Conservation (phyloP, 768 basidiomycete species). For the Krasilnikovozyma curviuscula region DNA sequence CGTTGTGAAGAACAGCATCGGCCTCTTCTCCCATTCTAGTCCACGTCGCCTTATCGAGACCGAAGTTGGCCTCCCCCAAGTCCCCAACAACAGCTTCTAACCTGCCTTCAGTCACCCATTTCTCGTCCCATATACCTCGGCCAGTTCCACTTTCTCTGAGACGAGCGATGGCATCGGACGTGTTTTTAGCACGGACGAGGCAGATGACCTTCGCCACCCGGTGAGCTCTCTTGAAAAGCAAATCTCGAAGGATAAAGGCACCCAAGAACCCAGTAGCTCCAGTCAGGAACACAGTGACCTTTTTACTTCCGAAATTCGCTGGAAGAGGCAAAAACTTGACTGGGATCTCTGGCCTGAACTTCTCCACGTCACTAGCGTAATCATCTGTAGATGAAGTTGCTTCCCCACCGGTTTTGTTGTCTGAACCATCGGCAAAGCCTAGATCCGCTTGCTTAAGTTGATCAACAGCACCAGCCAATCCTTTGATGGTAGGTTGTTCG, state of each 20-base stretch:
- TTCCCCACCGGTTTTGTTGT: conserved; percentile 10
- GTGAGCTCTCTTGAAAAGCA: conserved; percentile 38
- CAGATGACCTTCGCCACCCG: conserved; percentile 73
- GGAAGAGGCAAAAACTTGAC: conserved; percentile 44
- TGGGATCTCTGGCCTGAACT: conserved; percentile 40
- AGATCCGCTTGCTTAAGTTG: conserved; percentile 56
- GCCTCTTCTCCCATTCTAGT: conserved; percentile 44
- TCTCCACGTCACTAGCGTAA: conserved; percentile 61
- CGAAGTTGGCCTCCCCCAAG: conserved; percentile 53
- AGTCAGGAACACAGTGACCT: conserved; percentile 73
- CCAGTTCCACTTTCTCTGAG: conserved; percentile 53
- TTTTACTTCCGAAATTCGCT: conserved; percentile 35
- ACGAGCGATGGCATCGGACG: conserved; percentile 45
- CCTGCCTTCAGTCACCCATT: conserved; percentile 48
- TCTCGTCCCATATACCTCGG: conserved; percentile 71
- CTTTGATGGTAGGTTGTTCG: conserved; percentile 64
- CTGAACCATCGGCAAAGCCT: conserved; percentile 35
- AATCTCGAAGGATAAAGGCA: conserved; percentile 67
- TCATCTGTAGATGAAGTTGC: conserved; percentile 28
- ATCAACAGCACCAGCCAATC: conserved; percentile 59
- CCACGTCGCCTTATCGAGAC: conserved; percentile 49
- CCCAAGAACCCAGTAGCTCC: conserved; percentile 95
- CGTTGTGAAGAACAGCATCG: conserved; percentile 80
- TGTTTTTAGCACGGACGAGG: conserved; percentile 56
- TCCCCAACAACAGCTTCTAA: conserved; percentile 74